Evolutionary conservation across 2,329 filamentous ascomycete genomes (phyloP), one percentile per base, ranked within the genome.

Genomic region (Phialocephala subalpina): DNA sequence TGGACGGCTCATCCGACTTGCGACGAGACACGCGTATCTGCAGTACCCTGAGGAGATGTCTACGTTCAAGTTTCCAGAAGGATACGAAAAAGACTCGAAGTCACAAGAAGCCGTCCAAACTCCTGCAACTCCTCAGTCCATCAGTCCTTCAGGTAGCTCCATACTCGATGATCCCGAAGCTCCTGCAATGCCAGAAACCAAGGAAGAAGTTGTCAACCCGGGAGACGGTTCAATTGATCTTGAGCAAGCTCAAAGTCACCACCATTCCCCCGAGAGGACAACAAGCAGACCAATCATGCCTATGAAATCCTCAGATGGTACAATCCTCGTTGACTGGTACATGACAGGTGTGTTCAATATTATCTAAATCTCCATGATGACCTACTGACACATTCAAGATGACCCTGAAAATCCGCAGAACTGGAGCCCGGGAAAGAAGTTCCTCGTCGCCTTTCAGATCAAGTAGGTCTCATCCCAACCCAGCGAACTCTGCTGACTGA

Each of bases 361-460:
- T 3, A 40, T 5, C 14, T n/a, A 1, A 25, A 14, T 25, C 8
- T 6, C 14, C 1, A 18, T 6, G 8, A 16, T n/a, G 2, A 16
- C 3, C 38, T 22, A 25, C 47, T 62, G 16, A 56, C 18, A 20
- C 4, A 7, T n/a, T 25, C 20, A 18, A 35, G 63, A 65, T 65
- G 63, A 65, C 56, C 58, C 63, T 16, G 63, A 79, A 8, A 84
- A 87, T 72, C 85, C 85, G 3, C 80, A 84, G 67, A 86, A 86
- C 73, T 86, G 83, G 84, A 76, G 78, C 42, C 73, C 77, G 64
- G 60, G 68, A 33, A 81, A 81, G 72, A 80, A 81, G 20, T 60
- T 73, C 11, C 74, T 78, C 68, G 84, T 83, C 64, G 16, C 58
- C 3, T 49, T 65, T 25, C 29, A 45, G 25, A 64, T 60, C 14